Evolutionary conservation across 768 basidiomycete species (phyloP), one percentile per base, ranked within the genome.

Genomic region (Suillus alpinus): DNA sequence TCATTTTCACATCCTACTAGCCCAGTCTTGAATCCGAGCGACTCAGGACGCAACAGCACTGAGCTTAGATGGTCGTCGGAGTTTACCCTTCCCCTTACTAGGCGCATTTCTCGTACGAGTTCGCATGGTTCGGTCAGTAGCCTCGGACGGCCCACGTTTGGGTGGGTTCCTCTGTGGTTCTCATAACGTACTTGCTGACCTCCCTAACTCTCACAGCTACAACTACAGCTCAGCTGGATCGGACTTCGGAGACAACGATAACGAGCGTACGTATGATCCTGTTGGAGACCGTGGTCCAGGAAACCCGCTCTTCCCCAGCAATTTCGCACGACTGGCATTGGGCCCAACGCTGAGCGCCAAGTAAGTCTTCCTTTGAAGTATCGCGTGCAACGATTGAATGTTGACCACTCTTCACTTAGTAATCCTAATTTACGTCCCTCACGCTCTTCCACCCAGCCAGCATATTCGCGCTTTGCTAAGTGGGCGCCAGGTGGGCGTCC

Each of bases 241-340:
- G 2, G 71, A 70, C 41, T 41, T 59, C 0, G 71, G 71, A 49
- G 73, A 73, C 51, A 65, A 32, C 20, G 73, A 71, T 44, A 66
- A 59, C 44, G 71, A 73, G n/a, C 67, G 62, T 12, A 68, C 72
- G 13, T 83, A 85, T 66, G 77, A 84, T 68, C 73, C 79, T 3
- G 75, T 83, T n/a, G 83, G 81, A 9, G 89, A 91, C 64, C 80
- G 91, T 6, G 79, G 77, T 1, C 86, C 88, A 2, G 92, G 91
- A 0, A 83, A 86, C 64, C 92, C 92, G 14, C 75, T 94, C 7
- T 95, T 95, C 76, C 90, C 91, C 3, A 88, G 84, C 65, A 91
- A 84, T 69, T 95, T 94, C 73, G 84, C 89, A 36, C 81, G 82
- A 58, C 72, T 94, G 63, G 82, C 83, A 29, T 65, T 81, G 39